A percentile compares a stretch with the other conserved stretches of the same genome.
Evolutionary conservation across 2,329 filamentous ascomycete species (phyloP).

Genomic region (Alternaria tenuissima): DNA sequence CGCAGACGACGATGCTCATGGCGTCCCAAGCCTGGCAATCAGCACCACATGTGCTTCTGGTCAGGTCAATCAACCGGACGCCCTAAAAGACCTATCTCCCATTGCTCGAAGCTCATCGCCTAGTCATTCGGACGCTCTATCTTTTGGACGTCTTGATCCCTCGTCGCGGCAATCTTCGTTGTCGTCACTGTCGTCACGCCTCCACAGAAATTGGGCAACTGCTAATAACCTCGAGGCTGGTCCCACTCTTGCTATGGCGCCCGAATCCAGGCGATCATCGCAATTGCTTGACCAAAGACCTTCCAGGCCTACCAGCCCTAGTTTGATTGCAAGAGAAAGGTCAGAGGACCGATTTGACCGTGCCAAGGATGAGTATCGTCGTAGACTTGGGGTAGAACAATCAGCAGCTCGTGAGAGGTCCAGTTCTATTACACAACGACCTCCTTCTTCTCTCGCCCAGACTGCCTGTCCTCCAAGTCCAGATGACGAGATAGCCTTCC

Average conservation of each 20-base stretch:
- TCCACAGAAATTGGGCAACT: constrained; percentile 33
- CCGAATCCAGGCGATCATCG: constrained; percentile 13
- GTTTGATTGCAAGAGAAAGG: constrained; percentile 29
- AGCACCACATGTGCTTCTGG: constrained; percentile 70
- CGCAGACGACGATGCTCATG: constrained; percentile 68
- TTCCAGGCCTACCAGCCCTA: constrained; percentile 14
- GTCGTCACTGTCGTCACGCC: constrained; percentile 49
- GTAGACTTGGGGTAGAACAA: constrained; percentile 46
- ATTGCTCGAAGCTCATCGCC: constrained; percentile 51
- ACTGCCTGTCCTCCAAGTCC: constrained; percentile 58
- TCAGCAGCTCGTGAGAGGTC: constrained; percentile 38
- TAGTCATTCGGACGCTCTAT: constrained; percentile 52
- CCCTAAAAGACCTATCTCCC: constrained; percentile 54
- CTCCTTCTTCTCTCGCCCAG: constrained; percentile 41
- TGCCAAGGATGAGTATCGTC: constrained; percentile 51
- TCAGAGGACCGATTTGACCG: constrained; percentile 46
- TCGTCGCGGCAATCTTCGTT: constrained; percentile 51
- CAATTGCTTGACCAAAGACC: constrained; percentile 9
- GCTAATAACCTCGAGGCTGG: constrained; percentile 38
- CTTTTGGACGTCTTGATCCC: constrained; percentile 30
- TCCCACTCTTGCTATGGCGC: constrained; percentile 27
- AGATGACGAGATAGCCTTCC: constrained; percentile 51
- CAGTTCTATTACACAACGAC: constrained; percentile 31
- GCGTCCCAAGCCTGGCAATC: constrained; percentile 69
- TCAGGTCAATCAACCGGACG: constrained; percentile 60